Conservation (phyloP, 495 filamentous ascomycete species). For the Schizothecium vesticola region DNA sequence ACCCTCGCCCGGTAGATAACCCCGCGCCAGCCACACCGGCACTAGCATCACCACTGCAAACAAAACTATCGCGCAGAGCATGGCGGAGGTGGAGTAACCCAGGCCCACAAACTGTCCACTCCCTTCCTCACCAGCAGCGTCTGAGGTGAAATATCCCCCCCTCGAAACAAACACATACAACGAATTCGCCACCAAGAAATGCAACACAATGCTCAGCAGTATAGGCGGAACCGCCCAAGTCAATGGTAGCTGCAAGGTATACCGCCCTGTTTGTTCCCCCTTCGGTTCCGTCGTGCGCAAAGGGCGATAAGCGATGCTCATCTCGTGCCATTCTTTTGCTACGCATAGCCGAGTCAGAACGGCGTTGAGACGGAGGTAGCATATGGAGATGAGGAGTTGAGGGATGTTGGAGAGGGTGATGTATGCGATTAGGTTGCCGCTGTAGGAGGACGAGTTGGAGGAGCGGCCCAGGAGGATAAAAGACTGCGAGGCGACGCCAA, state of each 20-base stretch:
- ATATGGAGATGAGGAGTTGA: neutral
- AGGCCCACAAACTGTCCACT: neutral
- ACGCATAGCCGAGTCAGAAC: neutral
- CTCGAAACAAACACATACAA: neutral
- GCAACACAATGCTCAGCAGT: neutral
- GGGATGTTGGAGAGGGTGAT: conserved; percentile 1
- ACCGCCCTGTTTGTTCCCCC: neutral
- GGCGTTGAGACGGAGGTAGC: neutral
- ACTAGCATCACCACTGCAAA: neutral
- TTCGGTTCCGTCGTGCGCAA: neutral
- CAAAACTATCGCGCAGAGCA: neutral
- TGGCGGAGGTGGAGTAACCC: conserved; percentile 1
- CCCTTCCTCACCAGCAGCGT: neutral
- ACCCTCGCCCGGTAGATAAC: neutral
- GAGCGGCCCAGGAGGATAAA: neutral
- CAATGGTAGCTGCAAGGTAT: conserved; percentile 1
- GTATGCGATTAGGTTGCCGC: neutral
- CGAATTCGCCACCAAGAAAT: conserved; percentile 4
- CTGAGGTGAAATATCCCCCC: neutral
- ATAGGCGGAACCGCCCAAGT: neutral
- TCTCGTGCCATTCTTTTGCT: neutral
- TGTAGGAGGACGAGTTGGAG: neutral
- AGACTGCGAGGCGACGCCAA: neutral
- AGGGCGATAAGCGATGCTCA: neutral
- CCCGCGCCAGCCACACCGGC: neutral